Base-by-base conservation (phyloP, 164 flowering plant genomes). In the Vitis rupestris region DNA sequence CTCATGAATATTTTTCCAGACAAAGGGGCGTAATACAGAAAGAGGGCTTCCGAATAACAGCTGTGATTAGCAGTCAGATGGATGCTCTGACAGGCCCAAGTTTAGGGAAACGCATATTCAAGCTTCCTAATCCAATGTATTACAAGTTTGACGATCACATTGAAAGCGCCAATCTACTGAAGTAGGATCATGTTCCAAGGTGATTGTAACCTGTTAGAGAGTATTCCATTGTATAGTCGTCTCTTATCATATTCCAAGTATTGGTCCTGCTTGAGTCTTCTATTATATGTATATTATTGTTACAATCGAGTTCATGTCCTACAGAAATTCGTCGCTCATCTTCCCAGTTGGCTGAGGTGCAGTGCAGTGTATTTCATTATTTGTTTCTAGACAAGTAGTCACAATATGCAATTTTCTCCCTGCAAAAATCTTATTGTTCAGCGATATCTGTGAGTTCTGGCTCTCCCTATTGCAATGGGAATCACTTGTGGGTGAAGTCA, bases 51-150 rank as follows among this genome's bases (percentile, higher is more conserved):
- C 85, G 80, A 1, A 76, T 88, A 17, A 52, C 53, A 52, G 80
- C 84, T 50, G 78, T 81, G 64, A 86, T 90, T 71, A 88, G 95
- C 80, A 84, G 84, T 75, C 82, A 77, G 9, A 74, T 84, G 83
- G 90, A 88, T 79, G 86, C 85, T 61, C 64, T 88, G 19, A 73
- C 73, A 4, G 87, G 86, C 8, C 68, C 83, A 10, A 74, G 17
- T 61, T 67, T 48, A 37, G 90, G 87, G 55, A 71, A 59, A 31
- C 85, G 73, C 17, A 61, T 80, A 47, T 86, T 87, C 79, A 90
- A 90, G 87, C 82, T 90, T 76, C 84, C 85, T 29, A 80, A 79
- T 59, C 85, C 81, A 8, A 56, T 72, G 15, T 67, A 62, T 61
- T 81, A 69, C 71, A 55, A 54, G 61, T 49, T 64, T 62, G 72